These are phyloP conservation scores for Suhomyces vadensis DNA, from an alignment of 805 yeast species.

Conservation along the genomic window DNA sequence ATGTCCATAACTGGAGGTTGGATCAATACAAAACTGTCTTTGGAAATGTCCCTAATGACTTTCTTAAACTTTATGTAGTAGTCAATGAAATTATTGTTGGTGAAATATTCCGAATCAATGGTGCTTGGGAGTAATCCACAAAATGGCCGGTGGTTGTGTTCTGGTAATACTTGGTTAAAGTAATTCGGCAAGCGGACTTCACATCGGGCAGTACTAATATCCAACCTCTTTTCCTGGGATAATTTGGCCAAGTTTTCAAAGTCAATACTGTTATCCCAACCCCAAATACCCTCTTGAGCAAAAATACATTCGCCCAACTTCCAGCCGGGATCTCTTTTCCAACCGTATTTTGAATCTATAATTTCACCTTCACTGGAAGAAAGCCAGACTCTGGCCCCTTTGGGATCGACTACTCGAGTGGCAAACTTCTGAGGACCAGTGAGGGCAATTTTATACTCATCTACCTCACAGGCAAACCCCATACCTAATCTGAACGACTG, in stretches of 20 bases:
- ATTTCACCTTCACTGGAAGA: constrained; percentile 37
- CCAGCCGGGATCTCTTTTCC: constrained; percentile 68
- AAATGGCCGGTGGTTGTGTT: constrained; percentile 34
- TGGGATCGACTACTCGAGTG: constrained; percentile 57
- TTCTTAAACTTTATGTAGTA: constrained; percentile 54
- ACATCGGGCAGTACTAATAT: constrained; percentile 20
- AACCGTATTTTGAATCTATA: constrained; percentile 67
- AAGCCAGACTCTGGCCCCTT: constrained; percentile 72
- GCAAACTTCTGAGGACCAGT: constrained; percentile 77
- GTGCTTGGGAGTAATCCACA: constrained; percentile 6
- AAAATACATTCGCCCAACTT: constrained; percentile 72
- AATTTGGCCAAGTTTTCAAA: constrained; percentile 18
- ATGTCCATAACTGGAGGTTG: constrained; percentile 81
- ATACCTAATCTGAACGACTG: constrained; percentile 75
- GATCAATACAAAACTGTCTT: constrained; percentile 57
- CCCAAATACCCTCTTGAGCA: constrained; percentile 83
- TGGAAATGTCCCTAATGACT: constrained; percentile 45
- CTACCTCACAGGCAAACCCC: constrained; percentile 72
- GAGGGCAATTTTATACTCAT: constrained; percentile 64
- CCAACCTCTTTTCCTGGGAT: constrained; percentile 33
- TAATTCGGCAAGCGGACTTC: constrained; percentile 30
- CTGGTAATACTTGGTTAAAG: constrained; percentile 30
- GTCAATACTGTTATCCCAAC: constrained; percentile 30
- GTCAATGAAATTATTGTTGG: constrained; percentile 64
- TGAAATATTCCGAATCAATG: constrained; percentile 49